Evolutionary conservation across 2,329 filamentous ascomycete genomes (phyloP).

Genomic region (Lasiodiplodia theobromae): DNA sequence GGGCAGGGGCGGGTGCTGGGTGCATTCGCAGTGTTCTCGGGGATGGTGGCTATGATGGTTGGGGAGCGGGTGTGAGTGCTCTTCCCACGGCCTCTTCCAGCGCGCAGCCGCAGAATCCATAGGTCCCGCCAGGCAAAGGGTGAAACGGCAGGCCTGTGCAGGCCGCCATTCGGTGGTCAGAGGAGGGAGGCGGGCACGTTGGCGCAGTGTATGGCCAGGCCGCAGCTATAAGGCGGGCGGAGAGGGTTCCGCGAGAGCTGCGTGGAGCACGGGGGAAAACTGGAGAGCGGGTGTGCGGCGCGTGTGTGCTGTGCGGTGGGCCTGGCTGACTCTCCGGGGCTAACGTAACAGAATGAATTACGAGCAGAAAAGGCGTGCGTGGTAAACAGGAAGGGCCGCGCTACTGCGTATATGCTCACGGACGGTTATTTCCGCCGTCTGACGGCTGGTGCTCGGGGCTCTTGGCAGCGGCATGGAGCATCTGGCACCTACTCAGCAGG

Average conservation of each 20-base stretch:
- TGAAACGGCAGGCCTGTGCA: slow-evolving; percentile 33
- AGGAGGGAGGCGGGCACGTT: not conserved
- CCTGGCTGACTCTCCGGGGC: slow-evolving; percentile 19
- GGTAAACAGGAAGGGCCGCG: not conserved
- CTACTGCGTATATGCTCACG: slow-evolving; percentile 19
- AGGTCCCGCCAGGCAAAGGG: slow-evolving; percentile 35
- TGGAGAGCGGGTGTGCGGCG: slow-evolving; percentile 1
- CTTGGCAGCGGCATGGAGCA: slow-evolving; percentile 11
- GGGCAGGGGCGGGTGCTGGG: not conserved
- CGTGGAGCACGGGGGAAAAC: slow-evolving; percentile 20
- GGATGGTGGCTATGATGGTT: slow-evolving; percentile 1
- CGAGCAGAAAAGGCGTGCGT: not conserved
- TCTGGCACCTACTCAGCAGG: slow-evolving; percentile 2
- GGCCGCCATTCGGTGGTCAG: slow-evolving; percentile 39
- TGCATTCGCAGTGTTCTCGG: not conserved
- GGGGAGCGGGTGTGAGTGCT: slow-evolving; percentile 30
- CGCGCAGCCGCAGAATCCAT: slow-evolving; percentile 41
- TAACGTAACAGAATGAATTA: slow-evolving; percentile 14
- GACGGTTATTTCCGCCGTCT: slow-evolving; percentile 27
- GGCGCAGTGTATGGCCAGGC: not conserved
- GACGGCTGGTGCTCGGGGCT: slow-evolving; percentile 13
- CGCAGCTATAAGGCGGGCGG: slow-evolving; percentile 22
- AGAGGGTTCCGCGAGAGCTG: slow-evolving; percentile 4
- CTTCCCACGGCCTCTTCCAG: slow-evolving; percentile 44
- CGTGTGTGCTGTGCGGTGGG: slow-evolving; percentile 2